Evolutionary conservation across 495 filamentous ascomycete genomes (phyloP), one percentile per base, ranked within the genome.

Genomic region (Penicillium ochrochloron): DNA sequence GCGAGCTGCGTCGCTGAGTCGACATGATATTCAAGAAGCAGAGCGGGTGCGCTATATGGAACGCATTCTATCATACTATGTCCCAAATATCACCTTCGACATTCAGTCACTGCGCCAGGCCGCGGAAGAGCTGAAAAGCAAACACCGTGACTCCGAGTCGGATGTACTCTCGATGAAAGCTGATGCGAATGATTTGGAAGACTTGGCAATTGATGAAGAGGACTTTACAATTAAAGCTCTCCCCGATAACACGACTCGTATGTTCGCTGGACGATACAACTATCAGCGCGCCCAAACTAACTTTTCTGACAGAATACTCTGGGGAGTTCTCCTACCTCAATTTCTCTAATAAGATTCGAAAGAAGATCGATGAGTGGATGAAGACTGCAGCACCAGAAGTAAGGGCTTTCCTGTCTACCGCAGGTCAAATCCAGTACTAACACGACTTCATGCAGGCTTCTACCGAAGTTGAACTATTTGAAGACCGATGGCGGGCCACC

Each of bases 261-360:
- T 57, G 78, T 76, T 25, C 27, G 9, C 15, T 19, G 9, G 34
- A 27, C 42, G 5, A 55, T 10, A 15, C 7, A 34, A 33, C 14
- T 5, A 44, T 39, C 11, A 2, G 2, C 21, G 31, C 19, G 2
- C 15, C 27, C 50, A 34, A 19, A 8, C 57, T 31, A 12, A 29
- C 12, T 3, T 9, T 58, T n/a, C 42, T 34, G 1, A 19, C 59
- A 84, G 82, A 84, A 63, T 84, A 84, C 60, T 84, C 82, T 5
- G 82, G 82, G 17, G 82, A 84, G 62, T 84, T 82, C 60, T 84
- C 82, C 0, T 82, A 83, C 57, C 65, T 83, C 41, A 83, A 83
- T 53, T 83, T 84, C 52, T 81, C 80, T 7, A 80, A 78, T 76
- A 81, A 82, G 60, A 83, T 82, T 44, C 69, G 79, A 57, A 75